Conservation (phyloP, 1,139 yeast species). For the Yamadazyma oceani region DNA sequence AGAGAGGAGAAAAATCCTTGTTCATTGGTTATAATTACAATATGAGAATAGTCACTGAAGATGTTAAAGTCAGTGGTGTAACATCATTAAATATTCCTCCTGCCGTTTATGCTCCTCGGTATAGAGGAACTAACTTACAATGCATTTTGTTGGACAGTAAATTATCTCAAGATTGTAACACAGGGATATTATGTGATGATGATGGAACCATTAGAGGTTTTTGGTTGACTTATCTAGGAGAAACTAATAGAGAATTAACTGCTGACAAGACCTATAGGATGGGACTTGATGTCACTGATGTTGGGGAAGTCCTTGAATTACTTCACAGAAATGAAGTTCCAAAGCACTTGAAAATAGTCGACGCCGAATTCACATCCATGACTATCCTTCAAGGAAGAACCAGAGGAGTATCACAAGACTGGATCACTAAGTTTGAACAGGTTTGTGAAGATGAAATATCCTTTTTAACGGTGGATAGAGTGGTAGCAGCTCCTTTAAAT, state of each 20-base stretch:
- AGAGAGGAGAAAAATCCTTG: slow-evolving; percentile 71
- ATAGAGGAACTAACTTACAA: slow-evolving; percentile 83
- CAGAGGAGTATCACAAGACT: slow-evolving; percentile 80
- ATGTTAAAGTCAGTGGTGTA: slow-evolving; percentile 74
- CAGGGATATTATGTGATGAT: slow-evolving; percentile 77
- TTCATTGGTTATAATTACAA: slow-evolving; percentile 81
- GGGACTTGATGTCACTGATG: slow-evolving; percentile 77
- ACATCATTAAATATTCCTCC: slow-evolving; percentile 75
- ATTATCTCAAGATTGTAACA: slow-evolving; percentile 69
- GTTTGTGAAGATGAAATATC: slow-evolving; percentile 63
- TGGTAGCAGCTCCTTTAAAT: slow-evolving; percentile 50
- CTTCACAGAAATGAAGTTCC: slow-evolving; percentile 57
- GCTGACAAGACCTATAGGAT: slow-evolving; percentile 67
- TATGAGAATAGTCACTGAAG: slow-evolving; percentile 69
- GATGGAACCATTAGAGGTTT: slow-evolving; percentile 81
- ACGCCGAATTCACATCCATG: slow-evolving; percentile 72
- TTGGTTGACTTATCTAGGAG: slow-evolving; percentile 84
- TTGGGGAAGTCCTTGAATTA: slow-evolving; percentile 54
- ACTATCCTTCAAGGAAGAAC: slow-evolving; percentile 77
- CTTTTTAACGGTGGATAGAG: slow-evolving; percentile 69
- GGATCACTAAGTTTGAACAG: slow-evolving; percentile 71
- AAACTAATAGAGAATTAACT: slow-evolving; percentile 43
- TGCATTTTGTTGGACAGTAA: slow-evolving; percentile 74
- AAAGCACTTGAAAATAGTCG: slow-evolving; percentile 61
- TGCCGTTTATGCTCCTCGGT: slow-evolving; percentile 69